phyloP scores from a whole-genome alignment of 495 filamentous ascomycete genomes.

The Neurospora sp. region DNA sequence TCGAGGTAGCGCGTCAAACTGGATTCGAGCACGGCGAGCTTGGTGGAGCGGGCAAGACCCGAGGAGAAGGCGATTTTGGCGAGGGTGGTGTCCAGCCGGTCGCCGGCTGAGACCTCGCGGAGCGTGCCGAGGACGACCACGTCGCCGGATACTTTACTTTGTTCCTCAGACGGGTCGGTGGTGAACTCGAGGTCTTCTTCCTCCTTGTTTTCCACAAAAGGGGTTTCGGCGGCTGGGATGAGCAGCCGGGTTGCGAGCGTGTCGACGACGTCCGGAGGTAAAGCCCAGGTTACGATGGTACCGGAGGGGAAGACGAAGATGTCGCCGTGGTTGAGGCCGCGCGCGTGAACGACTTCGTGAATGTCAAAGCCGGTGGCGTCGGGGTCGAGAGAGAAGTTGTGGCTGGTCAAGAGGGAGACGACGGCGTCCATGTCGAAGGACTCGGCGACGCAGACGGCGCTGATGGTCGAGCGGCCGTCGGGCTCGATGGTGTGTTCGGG shows the following conservation, averaged over 20 bases:
- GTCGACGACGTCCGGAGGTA: conserved; percentile 60
- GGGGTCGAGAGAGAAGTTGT: conserved; percentile 59
- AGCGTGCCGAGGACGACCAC: conserved; percentile 77
- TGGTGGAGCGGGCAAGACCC: conserved; percentile 89
- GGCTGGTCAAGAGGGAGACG: conserved; percentile 55
- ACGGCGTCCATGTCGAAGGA: conserved; percentile 72
- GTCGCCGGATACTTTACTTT: conserved; percentile 75
- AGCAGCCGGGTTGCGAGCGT: conserved; percentile 65
- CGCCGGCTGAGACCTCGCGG: conserved; percentile 31
- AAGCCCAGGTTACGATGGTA: conserved; percentile 84
- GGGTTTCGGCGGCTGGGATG: conserved; percentile 62
- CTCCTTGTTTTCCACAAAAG: conserved; percentile 56
- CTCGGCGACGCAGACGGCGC: conserved; percentile 77
- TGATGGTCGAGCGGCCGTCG: conserved; percentile 49
- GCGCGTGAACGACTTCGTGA: conserved; percentile 49
- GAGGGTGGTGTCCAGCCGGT: conserved; percentile 60
- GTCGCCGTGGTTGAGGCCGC: conserved; percentile 56
- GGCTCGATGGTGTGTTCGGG: background rate
- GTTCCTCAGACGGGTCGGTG: conserved; percentile 63
- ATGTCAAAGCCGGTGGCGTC: conserved; percentile 47
- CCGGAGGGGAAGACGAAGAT: conserved; percentile 96
- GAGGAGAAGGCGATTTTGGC: conserved; percentile 96
- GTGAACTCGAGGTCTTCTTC: conserved; percentile 85
- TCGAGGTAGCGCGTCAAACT: conserved; percentile 76
- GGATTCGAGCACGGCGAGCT: conserved; percentile 84